Conservation (phyloP, 495 filamentous ascomycete genomes). For the Saxophila tyrrhenica region DNA sequence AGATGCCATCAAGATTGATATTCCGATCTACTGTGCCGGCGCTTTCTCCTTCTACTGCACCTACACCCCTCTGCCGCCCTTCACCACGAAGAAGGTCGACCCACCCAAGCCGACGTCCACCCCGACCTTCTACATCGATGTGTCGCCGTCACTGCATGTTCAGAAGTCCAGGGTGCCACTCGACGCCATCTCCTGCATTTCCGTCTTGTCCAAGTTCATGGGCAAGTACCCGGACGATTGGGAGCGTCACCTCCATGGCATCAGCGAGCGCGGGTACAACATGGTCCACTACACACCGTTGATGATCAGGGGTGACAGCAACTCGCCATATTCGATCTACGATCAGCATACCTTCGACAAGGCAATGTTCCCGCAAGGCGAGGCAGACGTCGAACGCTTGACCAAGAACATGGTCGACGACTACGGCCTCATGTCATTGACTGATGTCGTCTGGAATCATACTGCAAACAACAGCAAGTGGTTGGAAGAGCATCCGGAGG, state of each 20-base stretch:
- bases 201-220: slow-evolving; percentile 97
- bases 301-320: slow-evolving; percentile 76
- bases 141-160: slow-evolving; percentile 69
- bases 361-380: slow-evolving; percentile 70
- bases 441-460: slow-evolving; percentile 97
- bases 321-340: slow-evolving; percentile 94
- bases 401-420: slow-evolving; percentile 73
- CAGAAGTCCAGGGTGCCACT: slow-evolving; percentile 60
- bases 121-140: slow-evolving; percentile 77
- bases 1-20: slow-evolving; percentile 73
- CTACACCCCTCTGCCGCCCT: slow-evolving; percentile 73
- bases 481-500: slow-evolving; percentile 89
- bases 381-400: slow-evolving; percentile 67
- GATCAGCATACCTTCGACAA: slow-evolving; percentile 85
- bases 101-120: slow-evolving; percentile 53
- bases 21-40: slow-evolving; percentile 72
- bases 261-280: slow-evolving; percentile 85
- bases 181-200: slow-evolving; percentile 80
- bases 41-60: slow-evolving; percentile 94
- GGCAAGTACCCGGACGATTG: slow-evolving; percentile 79
- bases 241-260: slow-evolving; percentile 78
- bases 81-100: slow-evolving; percentile 45
- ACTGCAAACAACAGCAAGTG: slow-evolving; percentile 92
- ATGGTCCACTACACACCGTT: slow-evolving; percentile 98
- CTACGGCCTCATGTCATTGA: slow-evolving; percentile 74